These are phyloP conservation scores for Lenwebbia sp. DNA, from an alignment of 345 rosid genomes.

Conservation along the genomic window DNA sequence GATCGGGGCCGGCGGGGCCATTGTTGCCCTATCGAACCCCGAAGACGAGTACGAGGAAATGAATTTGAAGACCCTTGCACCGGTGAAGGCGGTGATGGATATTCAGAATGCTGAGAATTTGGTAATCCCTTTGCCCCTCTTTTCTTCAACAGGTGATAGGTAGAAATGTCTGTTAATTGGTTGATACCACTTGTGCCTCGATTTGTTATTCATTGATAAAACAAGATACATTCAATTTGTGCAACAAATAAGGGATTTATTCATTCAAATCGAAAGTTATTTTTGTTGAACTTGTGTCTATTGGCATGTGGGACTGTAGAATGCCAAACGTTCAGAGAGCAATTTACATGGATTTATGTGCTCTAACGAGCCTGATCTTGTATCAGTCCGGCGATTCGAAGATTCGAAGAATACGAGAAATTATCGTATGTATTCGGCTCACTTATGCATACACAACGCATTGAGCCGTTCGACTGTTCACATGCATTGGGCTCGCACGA, in stretches of 20 bases:
- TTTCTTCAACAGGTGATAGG: not conserved
- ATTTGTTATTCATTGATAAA: not conserved
- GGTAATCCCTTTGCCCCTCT: not conserved
- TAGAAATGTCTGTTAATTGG: not conserved
- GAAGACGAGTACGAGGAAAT: slow-evolving; percentile 90
- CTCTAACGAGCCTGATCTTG: not conserved
- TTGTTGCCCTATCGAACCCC: slow-evolving; percentile 70
- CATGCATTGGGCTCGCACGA: not conserved
- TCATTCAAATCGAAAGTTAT: not conserved
- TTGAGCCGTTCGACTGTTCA: not conserved
- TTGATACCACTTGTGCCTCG: not conserved
- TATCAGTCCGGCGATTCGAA: not conserved
- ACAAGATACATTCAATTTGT: not conserved
- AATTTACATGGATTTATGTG: not conserved
- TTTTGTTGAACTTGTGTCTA: not conserved
- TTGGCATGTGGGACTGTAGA: not conserved
- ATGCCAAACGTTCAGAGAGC: not conserved
- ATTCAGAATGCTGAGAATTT: slow-evolving; percentile 6
- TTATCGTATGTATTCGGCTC: not conserved
- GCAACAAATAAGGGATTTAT: not conserved
- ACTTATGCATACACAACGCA: not conserved
- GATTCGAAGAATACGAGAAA: not conserved
- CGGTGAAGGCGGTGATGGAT: slow-evolving; percentile 61
- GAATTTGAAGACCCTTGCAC: slow-evolving; percentile 73
- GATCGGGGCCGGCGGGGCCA: slow-evolving; percentile 91